Percentiles rank a stretch among this genome's conserved stretches.
Conservation (phyloP, 2,329 filamentous ascomycete species). For the Verticillium nubilum region DNA sequence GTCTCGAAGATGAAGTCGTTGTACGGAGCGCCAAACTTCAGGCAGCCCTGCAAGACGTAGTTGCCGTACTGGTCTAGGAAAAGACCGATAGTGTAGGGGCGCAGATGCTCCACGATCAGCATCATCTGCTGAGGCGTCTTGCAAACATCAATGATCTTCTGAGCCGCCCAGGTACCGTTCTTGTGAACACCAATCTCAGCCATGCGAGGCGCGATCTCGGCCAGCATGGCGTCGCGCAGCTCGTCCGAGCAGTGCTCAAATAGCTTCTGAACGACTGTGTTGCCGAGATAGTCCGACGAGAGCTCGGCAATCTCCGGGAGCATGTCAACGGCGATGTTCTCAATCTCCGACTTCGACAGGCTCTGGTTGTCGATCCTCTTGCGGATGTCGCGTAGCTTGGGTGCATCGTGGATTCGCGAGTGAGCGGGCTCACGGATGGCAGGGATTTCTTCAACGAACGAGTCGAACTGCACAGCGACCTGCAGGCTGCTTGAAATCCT, state of each 20-base stretch:
- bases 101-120: slow-evolving; percentile 77
- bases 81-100: slow-evolving; percentile 80
- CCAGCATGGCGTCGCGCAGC: slow-evolving; percentile 86
- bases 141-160: slow-evolving; percentile 98
- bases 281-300: slow-evolving; percentile 92
- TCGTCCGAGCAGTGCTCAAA: slow-evolving; percentile 94
- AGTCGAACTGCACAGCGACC: slow-evolving; percentile 67
- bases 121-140: slow-evolving; percentile 78
- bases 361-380: slow-evolving; percentile 97
- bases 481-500: slow-evolving; percentile 71
- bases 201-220: slow-evolving; percentile 81
- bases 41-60: slow-evolving; percentile 93
- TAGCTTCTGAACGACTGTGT: slow-evolving; percentile 98
- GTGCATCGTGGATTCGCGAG: slow-evolving; percentile 85
- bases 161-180: slow-evolving; percentile 98
- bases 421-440: slow-evolving; percentile 82
- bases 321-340: slow-evolving; percentile 89
- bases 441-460: slow-evolving; percentile 80
- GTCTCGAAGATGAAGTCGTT: slow-evolving; percentile 98
- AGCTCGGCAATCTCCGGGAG: slow-evolving; percentile 93
- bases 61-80: slow-evolving; percentile 99
- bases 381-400: slow-evolving; percentile 88
- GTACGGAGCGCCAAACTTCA: slow-evolving; percentile 82
- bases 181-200: slow-evolving; percentile 98
- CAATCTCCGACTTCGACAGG: slow-evolving; percentile 79